A percentile compares a stretch with the other conserved stretches of the same genome.
phyloP scores from a whole-genome alignment of 257 asterid species.

The Capsicum chinense region DNA sequence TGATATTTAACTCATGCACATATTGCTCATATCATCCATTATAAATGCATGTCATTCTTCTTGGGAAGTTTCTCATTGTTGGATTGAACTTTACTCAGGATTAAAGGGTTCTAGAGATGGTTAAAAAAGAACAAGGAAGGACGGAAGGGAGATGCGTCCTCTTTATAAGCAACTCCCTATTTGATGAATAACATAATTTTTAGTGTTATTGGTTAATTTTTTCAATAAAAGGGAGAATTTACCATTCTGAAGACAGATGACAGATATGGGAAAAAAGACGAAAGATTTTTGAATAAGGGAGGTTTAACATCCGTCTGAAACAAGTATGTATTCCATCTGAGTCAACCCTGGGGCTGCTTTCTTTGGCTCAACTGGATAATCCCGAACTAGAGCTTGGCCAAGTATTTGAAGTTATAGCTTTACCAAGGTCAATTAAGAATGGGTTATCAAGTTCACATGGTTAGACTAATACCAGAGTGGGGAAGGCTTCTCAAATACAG shows the following conservation, averaged over 20 bases:
- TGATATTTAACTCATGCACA: slow-evolving; percentile 15
- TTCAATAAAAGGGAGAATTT: not conserved
- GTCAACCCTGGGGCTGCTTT: not conserved
- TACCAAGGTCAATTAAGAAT: not conserved
- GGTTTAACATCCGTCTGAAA: not conserved
- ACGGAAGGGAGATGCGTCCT: not conserved
- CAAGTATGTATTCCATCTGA: not conserved
- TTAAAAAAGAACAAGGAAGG: not conserved
- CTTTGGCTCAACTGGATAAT: slow-evolving; percentile 12
- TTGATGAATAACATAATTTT: not conserved
- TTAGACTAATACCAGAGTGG: not conserved
- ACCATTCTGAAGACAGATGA: not conserved
- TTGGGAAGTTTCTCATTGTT: not conserved
- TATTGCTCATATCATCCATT: not conserved
- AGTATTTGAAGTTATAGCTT: not conserved
- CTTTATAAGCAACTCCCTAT: slow-evolving; percentile 7
- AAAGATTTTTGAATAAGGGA: not conserved
- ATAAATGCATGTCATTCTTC: slow-evolving; percentile 2
- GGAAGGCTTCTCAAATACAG: not conserved
- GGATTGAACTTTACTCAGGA: slow-evolving; percentile 4
- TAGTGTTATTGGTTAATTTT: not conserved
- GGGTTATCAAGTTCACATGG: not conserved
- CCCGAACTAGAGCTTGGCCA: not conserved
- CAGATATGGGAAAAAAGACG: not conserved
- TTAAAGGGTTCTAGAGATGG: slow-evolving; percentile 12